phyloP scores from a whole-genome alignment of 78 protist species.

The Dictyostelium intermedium region DNA sequence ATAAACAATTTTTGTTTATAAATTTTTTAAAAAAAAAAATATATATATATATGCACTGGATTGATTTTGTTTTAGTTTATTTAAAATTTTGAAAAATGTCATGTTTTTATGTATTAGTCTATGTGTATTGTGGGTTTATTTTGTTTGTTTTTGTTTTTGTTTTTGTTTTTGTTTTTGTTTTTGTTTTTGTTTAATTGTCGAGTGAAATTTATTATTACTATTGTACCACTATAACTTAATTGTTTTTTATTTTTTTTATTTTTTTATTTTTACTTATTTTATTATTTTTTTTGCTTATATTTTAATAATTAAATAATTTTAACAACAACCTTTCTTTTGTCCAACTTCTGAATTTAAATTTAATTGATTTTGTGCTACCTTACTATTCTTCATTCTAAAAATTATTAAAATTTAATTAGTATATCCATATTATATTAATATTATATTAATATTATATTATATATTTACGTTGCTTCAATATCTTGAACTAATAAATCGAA shows the following conservation, averaged over 20 bases:
- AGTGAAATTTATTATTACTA: neutral
- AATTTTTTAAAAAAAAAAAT: too few relatives aligned
- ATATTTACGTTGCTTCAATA: slow-evolving; percentile 62
- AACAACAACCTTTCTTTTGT: slow-evolving; percentile 9
- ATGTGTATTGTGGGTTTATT: neutral
- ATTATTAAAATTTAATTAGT: neutral
- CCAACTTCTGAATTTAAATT: neutral
- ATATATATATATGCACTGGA: neutral
- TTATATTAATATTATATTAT: neutral
- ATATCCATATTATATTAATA: neutral
- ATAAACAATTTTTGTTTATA: too few relatives aligned
- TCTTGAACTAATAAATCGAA: slow-evolving; percentile 68
- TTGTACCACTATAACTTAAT: neutral
- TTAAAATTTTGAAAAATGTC: neutral
- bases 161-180: neutral
- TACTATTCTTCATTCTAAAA: slow-evolving; percentile 17
- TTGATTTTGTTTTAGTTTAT: neutral
- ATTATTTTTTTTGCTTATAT: too few relatives aligned
- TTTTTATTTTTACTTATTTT: too few relatives aligned
- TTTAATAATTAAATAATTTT: too few relatives aligned
- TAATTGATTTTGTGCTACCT: neutral
- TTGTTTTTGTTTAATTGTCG: neutral
- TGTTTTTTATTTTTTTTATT: neutral
- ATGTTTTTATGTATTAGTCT: neutral
- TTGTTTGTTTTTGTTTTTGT: neutral